Base-by-base conservation (phyloP, 2,329 filamentous ascomycete genomes). In the Leptographium wingfieldii region DNA sequence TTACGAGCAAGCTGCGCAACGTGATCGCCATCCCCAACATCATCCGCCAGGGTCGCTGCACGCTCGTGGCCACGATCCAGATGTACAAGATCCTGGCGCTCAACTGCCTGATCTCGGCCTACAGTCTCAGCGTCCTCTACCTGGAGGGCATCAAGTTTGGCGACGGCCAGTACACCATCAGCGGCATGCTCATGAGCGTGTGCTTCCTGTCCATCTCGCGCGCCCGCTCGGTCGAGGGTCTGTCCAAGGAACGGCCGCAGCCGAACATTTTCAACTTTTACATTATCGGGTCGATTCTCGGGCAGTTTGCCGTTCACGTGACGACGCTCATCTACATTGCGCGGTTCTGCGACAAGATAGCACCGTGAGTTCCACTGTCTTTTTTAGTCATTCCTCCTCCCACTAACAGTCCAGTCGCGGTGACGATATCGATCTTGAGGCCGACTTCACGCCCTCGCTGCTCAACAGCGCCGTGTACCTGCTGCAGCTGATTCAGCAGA, bases 11-110 rank as follows among this genome's bases (percentile, higher is more conserved):
- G 76, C 82, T 99, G 52, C 89, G 92, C 66, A 96, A 99, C 69
- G 94, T 99, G 61, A 84, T 99, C 67, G 94, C 94, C 46, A 91
- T 99, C 61, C 92, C 94, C 58, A 99, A 99, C 76, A 99, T 99
- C 68, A 94, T 99, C 69, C 89, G 94, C 61, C 94, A 99, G 76
- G 94, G 94, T 61, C 88, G 94, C 63, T 99, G 94, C 77, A 99
- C 94, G 9, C 84, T 99, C 25, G 94, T 99, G 59, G 94, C 94
- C 38, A 99, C 94, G 0, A 97, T 99, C 65, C 94, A 99, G 78
- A 99, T 99, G 92, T 99, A 99, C 84, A 99, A 96, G 81, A 99
- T 99, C 68, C 83, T 99, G 57, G 94, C 94, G 9, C 78, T 99
- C 62, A 99, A 99, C 79, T 99, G 94, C 72, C 79, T 99, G 67